phyloP scores from a whole-genome alignment of 2,329 filamentous ascomycete species.

The Dothideomycetes sp. region DNA sequence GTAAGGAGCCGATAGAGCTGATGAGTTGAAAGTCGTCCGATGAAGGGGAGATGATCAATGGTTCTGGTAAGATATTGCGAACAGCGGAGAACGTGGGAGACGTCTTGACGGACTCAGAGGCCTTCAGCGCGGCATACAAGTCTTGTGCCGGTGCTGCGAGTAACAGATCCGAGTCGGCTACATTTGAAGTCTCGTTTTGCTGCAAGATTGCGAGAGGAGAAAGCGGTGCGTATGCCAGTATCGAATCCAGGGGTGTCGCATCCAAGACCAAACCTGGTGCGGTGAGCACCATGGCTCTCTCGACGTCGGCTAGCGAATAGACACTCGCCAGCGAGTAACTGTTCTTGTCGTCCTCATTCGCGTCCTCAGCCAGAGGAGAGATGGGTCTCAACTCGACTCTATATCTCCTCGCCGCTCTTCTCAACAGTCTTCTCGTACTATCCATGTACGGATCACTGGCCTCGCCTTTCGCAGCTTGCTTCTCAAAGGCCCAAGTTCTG shows the following conservation, averaged over 20 bases:
- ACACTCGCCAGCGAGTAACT: constrained; percentile 37
- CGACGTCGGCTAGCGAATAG: constrained; percentile 36
- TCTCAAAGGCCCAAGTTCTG: constrained; percentile 26
- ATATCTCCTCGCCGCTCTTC: constrained; percentile 38
- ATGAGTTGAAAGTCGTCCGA: constrained; percentile 20
- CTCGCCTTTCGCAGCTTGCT: constrained; percentile 27
- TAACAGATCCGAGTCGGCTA: constrained; percentile 23
- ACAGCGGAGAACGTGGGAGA: constrained; percentile 25
- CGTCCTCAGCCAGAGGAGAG: constrained; percentile 29
- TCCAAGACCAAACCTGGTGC: constrained; percentile 38
- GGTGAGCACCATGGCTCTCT: constrained; percentile 37
- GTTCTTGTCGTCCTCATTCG: constrained; percentile 22
- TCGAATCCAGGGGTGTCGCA: constrained; percentile 36
- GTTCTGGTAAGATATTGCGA: constrained; percentile 19
- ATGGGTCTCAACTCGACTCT: constrained; percentile 37
- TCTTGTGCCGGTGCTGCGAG: constrained; percentile 21
- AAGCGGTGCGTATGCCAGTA: constrained; percentile 31
- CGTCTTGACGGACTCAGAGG: constrained; percentile 15
- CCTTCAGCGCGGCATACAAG: constrained; percentile 16
- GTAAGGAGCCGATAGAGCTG: constrained; percentile 24
- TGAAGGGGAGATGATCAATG: constrained; percentile 20
- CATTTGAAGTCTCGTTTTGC: background rate
- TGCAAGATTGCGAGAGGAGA: constrained; percentile 24
- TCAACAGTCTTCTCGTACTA: constrained; percentile 36
- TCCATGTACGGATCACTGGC: constrained; percentile 34